Base-by-base conservation (phyloP, 2,329 filamentous ascomycete genomes). In the Ophiobolus disseminans region DNA sequence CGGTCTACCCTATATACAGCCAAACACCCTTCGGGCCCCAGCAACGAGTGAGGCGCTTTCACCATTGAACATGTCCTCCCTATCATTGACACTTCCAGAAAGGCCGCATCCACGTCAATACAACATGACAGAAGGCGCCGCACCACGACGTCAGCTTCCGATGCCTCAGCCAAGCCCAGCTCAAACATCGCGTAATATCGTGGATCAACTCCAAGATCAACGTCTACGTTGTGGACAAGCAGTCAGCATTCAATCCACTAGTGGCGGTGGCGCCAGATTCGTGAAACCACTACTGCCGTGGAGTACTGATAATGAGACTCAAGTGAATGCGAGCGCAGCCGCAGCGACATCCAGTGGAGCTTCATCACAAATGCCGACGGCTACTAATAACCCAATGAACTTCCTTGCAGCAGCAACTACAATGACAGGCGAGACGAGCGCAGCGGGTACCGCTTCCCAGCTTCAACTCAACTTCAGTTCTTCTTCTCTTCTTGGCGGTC, bases 121-220 rank as follows among this genome's bases (percentile, higher is more conserved):
- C 8, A 48, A 53, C 11, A 26, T 56, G 26, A 28, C 50, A 21
- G 62, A 65, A 4, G 22, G 50, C 13, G 21, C 53, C 23, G 45
- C 46, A 17, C 63, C 66, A 9, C 64, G 58, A 35, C 59, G 69
- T 38, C 68, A 65, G 20, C 54, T 72, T 4, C 70, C 70, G 6
- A 55, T 68, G 9, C 70, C 69, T n/a, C 66, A 65, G 25, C 61
- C 68, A 8, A 67, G 57, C 20, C 57, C 58, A 7, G 55, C 59
- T 10, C 64, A 63, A 23, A 50, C 51, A 3, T 53, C 62, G 3
- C 58, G 64, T 5, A 66, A 69, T 41, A 50, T 43, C 16, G 59
- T 70, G 3, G 70, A 72, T 37, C 61, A 66, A 28, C 22, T 70
- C 17, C 69, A 71, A 55, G 65, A 65, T 31, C 63, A 60, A 44